These are phyloP conservation scores for Periconia sp. DNA, from an alignment of 2,329 filamentous ascomycete genomes.

Conservation along the genomic window DNA sequence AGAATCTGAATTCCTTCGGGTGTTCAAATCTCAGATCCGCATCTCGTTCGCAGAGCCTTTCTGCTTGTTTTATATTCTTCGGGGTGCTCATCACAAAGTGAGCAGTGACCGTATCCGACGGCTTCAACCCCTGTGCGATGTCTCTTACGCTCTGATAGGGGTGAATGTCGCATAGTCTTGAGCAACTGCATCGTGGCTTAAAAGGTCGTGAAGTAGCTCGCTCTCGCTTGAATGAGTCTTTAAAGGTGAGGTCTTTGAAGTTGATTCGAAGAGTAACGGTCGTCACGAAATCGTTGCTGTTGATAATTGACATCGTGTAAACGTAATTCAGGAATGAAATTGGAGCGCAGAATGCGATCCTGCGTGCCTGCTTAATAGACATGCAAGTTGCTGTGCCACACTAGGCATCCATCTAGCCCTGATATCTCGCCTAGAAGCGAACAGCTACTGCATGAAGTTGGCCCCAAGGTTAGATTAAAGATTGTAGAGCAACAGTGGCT, in stretches of 20 bases:
- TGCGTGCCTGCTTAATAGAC: constrained; percentile 6
- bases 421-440: not conserved
- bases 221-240: constrained; percentile 7
- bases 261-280: constrained; percentile 7
- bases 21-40: constrained; percentile 6
- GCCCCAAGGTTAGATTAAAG: not conserved
- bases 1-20: constrained; percentile 5
- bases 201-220: constrained; percentile 6
- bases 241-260: constrained; percentile 7
- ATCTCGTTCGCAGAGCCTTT: constrained; percentile 6
- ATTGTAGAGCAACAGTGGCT: not conserved
- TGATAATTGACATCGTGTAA: constrained; percentile 6
- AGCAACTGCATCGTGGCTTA: constrained; percentile 7
- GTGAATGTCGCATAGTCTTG: constrained; percentile 5
- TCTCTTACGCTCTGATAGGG: constrained; percentile 6
- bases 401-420: constrained; percentile 3
- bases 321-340: constrained; percentile 6
- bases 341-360: constrained; percentile 5
- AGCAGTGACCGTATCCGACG: constrained; percentile 7
- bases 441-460: constrained; percentile 1
- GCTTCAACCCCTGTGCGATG: constrained; percentile 5
- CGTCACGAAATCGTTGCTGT: constrained; percentile 6
- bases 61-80: constrained; percentile 7
- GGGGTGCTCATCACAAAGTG: constrained; percentile 6
- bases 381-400: constrained; percentile 7